phyloP scores from a whole-genome alignment of 2,329 filamentous ascomycete species.

The Epichloe aotearoae region DNA sequence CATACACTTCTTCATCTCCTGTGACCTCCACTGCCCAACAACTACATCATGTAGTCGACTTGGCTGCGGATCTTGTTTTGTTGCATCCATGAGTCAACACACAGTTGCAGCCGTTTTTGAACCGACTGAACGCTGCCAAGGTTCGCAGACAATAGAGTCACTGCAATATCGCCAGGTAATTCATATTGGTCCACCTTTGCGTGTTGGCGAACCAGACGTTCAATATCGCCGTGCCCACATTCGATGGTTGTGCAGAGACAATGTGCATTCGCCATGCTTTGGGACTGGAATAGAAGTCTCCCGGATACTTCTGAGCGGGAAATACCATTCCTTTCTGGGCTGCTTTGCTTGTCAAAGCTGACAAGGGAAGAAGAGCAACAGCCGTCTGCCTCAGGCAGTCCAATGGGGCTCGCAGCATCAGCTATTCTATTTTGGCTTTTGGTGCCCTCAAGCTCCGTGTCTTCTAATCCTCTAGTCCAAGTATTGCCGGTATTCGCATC shows the following conservation, averaged over 20 bases:
- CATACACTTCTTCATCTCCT: neutral
- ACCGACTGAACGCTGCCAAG: neutral
- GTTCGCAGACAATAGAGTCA: neutral
- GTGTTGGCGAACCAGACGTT: neutral
- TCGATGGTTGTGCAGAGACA: neutral
- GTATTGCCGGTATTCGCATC: neutral
- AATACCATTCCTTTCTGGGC: neutral
- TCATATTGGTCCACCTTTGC: neutral
- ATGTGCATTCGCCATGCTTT: neutral
- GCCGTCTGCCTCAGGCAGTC: neutral
- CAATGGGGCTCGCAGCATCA: neutral
- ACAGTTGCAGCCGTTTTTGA: neutral
- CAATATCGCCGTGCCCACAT: neutral
- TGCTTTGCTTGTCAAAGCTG: neutral
- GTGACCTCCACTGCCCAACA: neutral
- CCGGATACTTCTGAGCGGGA: neutral
- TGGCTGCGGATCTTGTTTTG: neutral
- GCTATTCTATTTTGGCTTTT: neutral
- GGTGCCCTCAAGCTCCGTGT: neutral
- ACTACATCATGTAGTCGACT: slow-evolving; percentile 3
- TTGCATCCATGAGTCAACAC: slow-evolving; percentile 1
- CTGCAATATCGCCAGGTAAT: neutral
- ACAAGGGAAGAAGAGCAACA: neutral
- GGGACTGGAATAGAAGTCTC: neutral
- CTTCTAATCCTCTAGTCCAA: neutral